phyloP scores from a whole-genome alignment of 371 early-diverging fungal species.

The Syncephalis plumigaleata region DNA sequence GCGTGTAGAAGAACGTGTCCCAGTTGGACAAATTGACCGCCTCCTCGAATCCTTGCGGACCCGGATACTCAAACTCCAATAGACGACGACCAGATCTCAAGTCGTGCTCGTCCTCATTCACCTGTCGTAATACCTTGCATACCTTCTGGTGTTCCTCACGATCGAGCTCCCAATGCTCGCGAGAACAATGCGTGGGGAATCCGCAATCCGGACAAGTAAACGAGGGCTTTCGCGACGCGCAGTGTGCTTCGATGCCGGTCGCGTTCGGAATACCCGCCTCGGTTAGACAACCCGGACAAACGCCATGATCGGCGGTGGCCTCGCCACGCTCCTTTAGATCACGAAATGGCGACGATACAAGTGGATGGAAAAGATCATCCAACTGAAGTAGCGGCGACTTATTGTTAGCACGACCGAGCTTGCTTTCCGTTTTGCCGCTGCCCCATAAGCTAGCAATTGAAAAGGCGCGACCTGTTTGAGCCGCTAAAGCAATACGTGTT shows the following conservation, averaged over 20 bases:
- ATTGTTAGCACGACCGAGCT: not conserved
- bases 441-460: not conserved
- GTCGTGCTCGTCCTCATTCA: conserved; percentile 74
- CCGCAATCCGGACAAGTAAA: conserved; percentile 72
- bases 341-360: conserved; percentile 50
- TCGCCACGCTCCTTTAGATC: conserved; percentile 48
- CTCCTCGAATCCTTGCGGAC: conserved; percentile 57
- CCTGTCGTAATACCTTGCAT: conserved; percentile 42
- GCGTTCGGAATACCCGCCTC: conserved; percentile 2
- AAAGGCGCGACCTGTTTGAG: no score
- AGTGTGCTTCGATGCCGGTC: not conserved
- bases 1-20: conserved; percentile 69
- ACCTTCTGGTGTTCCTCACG: conserved; percentile 29
- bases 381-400: conserved; percentile 17
- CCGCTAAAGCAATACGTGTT: no score
- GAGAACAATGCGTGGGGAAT: conserved; percentile 66
- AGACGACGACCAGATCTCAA: conserved; percentile 57
- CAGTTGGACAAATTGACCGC: conserved; percentile 63
- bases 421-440: not conserved
- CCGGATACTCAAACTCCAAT: conserved; percentile 71
- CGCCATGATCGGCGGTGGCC: conserved; percentile 45
- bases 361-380: conserved; percentile 48
- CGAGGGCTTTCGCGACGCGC: conserved; percentile 17
- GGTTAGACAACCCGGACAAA: conserved; percentile 53
- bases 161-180: conserved; percentile 50